These are phyloP conservation scores for Dispira simplex DNA, from an alignment of 192 early-diverging fungal species.

Conservation along the genomic window DNA sequence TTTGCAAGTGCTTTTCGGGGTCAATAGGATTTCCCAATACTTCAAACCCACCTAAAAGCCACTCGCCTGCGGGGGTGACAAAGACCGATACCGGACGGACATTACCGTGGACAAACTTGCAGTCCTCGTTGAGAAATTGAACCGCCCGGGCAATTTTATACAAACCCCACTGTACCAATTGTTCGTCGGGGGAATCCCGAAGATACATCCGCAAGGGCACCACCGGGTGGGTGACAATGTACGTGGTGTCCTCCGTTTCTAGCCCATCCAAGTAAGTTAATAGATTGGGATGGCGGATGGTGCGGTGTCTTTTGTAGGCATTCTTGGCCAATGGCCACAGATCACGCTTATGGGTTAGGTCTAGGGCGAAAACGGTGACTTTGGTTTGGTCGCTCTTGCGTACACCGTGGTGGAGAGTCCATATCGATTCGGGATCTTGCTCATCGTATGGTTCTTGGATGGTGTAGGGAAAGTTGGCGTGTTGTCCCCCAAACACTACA, in stretches of 20 bases:
- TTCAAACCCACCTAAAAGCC: slow-evolving; percentile 89
- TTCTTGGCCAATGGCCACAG: slow-evolving; percentile 75
- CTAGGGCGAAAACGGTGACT: slow-evolving; percentile 77
- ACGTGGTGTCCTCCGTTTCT: slow-evolving; percentile 47
- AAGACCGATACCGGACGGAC: slow-evolving; percentile 64
- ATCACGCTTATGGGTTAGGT: slow-evolving; percentile 42
- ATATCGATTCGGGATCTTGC: slow-evolving; percentile 9
- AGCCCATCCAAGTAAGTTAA: slow-evolving; percentile 74
- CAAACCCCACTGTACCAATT: slow-evolving; percentile 70
- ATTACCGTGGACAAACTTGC: slow-evolving; percentile 77
- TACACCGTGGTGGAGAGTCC: slow-evolving; percentile 29
- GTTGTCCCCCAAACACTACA: slow-evolving; percentile 1
- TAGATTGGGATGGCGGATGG: slow-evolving; percentile 80
- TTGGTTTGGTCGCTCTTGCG: slow-evolving; percentile 41
- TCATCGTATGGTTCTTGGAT: not conserved
- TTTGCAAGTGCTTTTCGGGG: slow-evolving; percentile 36
- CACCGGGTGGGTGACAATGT: slow-evolving; percentile 80
- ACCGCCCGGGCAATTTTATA: slow-evolving; percentile 78
- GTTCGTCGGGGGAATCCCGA: slow-evolving; percentile 28
- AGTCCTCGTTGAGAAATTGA: slow-evolving; percentile 78
- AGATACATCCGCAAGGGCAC: slow-evolving; percentile 45
- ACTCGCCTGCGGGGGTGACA: slow-evolving; percentile 84
- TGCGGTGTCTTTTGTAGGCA: slow-evolving; percentile 69
- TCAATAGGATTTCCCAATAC: slow-evolving; percentile 53
- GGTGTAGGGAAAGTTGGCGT: slow-evolving; percentile 4